Evolutionary conservation across 768 basidiomycete genomes (phyloP).

Genomic region (Vararia minispora): DNA sequence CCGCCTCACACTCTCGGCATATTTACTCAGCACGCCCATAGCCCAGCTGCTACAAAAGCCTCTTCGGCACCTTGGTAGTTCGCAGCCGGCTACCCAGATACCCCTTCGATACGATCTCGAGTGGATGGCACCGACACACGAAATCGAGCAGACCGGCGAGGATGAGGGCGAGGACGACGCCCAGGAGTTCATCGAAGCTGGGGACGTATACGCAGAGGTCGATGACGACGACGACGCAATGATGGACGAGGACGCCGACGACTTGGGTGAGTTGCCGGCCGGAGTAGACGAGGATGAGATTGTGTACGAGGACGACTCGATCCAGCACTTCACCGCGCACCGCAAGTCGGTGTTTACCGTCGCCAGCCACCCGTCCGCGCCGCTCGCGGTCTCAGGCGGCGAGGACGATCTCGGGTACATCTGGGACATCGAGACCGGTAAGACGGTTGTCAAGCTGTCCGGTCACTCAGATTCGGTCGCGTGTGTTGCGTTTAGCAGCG

Average conservation of each 20-base stretch:
- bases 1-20: too few relatives aligned
- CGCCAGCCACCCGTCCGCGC: slow-evolving; percentile 70
- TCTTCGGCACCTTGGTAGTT: too few relatives aligned
- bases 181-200: slow-evolving; percentile 46
- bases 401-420: slow-evolving; percentile 94
- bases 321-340: slow-evolving; percentile 63
- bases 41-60: too few relatives aligned
- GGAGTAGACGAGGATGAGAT: slow-evolving; percentile 16
- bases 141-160: slow-evolving; percentile 26
- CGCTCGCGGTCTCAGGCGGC: slow-evolving; percentile 84
- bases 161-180: slow-evolving; percentile 37
- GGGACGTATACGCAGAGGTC: slow-evolving; percentile 57
- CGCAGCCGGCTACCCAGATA: too few relatives aligned
- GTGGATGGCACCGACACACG: slow-evolving; percentile 22
- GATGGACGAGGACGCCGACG: slow-evolving; percentile 56
- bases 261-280: slow-evolving; percentile 11
- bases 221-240: slow-evolving; percentile 53
- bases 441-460: slow-evolving; percentile 71
- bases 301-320: slow-evolving; percentile 45
- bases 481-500: slow-evolving; percentile 64
- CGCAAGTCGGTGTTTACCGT: slow-evolving; percentile 73
- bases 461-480: slow-evolving; percentile 93
- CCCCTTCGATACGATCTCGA: neutral
- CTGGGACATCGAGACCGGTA: slow-evolving; percentile 79
- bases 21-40: too few relatives aligned